Evolutionary conservation across 345 rosid species (phyloP), one percentile per base, ranked within the genome.

Genomic region (Anacardium occidentale): DNA sequence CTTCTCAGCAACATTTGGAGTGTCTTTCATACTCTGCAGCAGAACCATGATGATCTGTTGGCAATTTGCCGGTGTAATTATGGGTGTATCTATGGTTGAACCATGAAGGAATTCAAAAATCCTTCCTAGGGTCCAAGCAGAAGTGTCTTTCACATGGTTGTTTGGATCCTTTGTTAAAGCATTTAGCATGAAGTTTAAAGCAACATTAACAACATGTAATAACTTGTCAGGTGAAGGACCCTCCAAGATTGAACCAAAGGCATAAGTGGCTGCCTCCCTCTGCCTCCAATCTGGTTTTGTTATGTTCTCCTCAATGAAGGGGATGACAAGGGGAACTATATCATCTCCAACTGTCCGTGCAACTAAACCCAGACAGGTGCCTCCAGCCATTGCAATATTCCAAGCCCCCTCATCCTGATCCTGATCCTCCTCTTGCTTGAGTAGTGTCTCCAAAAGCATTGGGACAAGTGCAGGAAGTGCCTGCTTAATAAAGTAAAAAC

Each of bases 331-430:
- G 14, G 75, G 72, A 5, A 74, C 81, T 37, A 78, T 70, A 64
- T 78, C 82, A 61, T 78, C 78, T 59, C 82, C 82, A 32, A 78
- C 82, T 6, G 82, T 71, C 7, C 75, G 75, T 11, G 82, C 82
- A 42, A 78, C 82, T 72, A 78, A 66, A 18, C 82, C 82, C 29
- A 78, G 75, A 62, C 82, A 78, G 9, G 82, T 78, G 26, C 82
- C 82, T 40, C 82, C 82, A 3, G 82, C 82, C 82, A 78, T 87
- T 20, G 91, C 87, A 47, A 87, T 85, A 74, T 87, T 85, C 91
- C 91, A 87, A 20, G 91, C 91, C 34, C 88, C 89, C 76, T 87
- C 91, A 74, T 87, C 91, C 83, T 85, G 83, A 72, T 84, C 91
- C 70, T 88, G 91, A 77, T 85, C 91, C 68, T 87, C 91, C 74